Evolutionary conservation across 768 basidiomycete genomes (phyloP).

Genomic region (Tylopilus sp.): DNA sequence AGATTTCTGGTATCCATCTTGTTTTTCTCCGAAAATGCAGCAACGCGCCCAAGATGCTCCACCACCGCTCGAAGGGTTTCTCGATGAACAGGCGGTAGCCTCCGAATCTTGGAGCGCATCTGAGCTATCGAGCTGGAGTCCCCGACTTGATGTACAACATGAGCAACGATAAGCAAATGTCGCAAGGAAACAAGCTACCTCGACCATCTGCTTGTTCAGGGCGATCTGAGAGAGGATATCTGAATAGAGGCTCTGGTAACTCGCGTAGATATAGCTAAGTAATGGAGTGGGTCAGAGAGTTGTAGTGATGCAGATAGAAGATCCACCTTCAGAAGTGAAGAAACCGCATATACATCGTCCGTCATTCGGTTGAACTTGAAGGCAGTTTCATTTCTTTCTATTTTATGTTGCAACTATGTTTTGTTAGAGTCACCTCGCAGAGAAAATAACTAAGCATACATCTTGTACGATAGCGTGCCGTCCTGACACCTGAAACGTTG

Average conservation of each 20-base stretch:
- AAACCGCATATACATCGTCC: conserved; percentile 82
- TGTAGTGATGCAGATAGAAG: background rate
- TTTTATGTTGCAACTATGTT: conserved; percentile 73
- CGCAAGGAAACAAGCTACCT: conserved; percentile 41
- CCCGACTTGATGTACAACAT: conserved; percentile 45
- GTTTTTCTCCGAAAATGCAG: conserved; percentile 64
- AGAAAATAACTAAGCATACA: conserved; percentile 39
- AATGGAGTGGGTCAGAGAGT: background rate
- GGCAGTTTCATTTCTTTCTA: conserved; percentile 75
- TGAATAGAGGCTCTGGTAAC: conserved; percentile 88
- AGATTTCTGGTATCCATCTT: conserved; percentile 95
- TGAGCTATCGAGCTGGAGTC: conserved; percentile 66
- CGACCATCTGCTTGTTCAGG: conserved; percentile 75
- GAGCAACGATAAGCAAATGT: background rate
- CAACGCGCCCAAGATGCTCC: conserved; percentile 79
- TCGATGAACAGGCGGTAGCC: conserved; percentile 81
- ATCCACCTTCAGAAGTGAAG: conserved; percentile 78
- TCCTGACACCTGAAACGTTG: conserved; percentile 61
- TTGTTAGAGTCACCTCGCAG: conserved; percentile 1
- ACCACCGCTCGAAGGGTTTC: conserved; percentile 76
- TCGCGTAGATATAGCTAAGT: conserved; percentile 82
- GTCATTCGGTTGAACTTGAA: conserved; percentile 68
- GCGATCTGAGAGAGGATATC: conserved; percentile 74
- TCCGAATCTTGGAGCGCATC: conserved; percentile 83
- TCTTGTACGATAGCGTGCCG: conserved; percentile 82